These are phyloP conservation scores for Aspergillus eucalypticola DNA, from an alignment of 2,329 filamentous ascomycete genomes.

Conservation along the genomic window DNA sequence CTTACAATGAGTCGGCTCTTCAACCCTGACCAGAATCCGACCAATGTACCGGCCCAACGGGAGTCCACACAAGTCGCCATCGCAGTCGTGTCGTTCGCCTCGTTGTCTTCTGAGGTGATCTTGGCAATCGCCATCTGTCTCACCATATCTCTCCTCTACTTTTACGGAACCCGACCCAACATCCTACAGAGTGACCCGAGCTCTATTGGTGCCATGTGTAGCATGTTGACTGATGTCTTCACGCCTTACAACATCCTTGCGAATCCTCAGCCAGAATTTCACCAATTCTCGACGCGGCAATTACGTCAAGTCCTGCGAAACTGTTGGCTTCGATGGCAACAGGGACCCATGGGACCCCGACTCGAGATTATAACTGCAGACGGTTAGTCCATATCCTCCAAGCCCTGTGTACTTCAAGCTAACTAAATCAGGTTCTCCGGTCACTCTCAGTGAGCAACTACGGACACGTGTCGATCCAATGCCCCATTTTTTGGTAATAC, in stretches of 20 bases:
- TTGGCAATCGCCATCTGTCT: constrained; percentile 26
- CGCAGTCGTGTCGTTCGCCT: constrained; percentile 31
- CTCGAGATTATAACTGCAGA: constrained; percentile 34
- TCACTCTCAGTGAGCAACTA: constrained; percentile 26
- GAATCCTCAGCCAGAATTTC: constrained; percentile 29
- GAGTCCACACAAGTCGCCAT: constrained; percentile 31
- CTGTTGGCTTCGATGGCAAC: constrained; percentile 32
- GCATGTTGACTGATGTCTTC: constrained; percentile 34
- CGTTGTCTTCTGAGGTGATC: constrained; percentile 32
- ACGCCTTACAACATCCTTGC: constrained; percentile 30
- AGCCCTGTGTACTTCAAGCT: not conserved
- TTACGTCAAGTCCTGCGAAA: constrained; percentile 32
- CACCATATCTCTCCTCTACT: constrained; percentile 28
- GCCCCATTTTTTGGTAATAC: constrained; percentile 37
- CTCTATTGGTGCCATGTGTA: constrained; percentile 39
- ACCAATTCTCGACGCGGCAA: constrained; percentile 37
- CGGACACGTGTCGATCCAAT: constrained; percentile 31
- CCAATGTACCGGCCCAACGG: constrained; percentile 23
- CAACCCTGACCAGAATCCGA: constrained; percentile 28
- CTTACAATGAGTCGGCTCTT: constrained; percentile 35
- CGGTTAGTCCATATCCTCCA: constrained; percentile 18
- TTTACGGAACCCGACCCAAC: constrained; percentile 31
- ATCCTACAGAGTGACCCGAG: constrained; percentile 36
- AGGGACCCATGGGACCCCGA: constrained; percentile 27
- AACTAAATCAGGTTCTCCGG: constrained; percentile 23